These are phyloP conservation scores for Alternaria rosae DNA, from an alignment of 2,329 filamentous ascomycete genomes.

Conservation along the genomic window DNA sequence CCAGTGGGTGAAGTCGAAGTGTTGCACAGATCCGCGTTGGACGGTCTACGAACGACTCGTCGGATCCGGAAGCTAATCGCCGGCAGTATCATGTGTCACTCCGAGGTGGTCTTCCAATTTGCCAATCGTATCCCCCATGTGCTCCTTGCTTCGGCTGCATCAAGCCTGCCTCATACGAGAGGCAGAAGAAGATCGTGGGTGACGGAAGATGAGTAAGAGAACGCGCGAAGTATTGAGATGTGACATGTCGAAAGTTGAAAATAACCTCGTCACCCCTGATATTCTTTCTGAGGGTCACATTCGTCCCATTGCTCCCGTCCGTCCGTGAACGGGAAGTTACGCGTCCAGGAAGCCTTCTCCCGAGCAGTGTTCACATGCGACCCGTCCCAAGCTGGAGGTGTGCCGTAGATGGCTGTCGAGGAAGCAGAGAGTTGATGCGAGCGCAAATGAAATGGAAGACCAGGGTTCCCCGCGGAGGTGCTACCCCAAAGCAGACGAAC, in stretches of 20 bases:
- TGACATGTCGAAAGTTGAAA: no score
- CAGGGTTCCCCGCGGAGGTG: conserved; percentile 25
- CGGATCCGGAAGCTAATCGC: neutral
- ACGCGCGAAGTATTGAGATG: neutral
- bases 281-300: no score
- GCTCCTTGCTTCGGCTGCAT: neutral
- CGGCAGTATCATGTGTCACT: neutral
- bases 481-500: conserved; percentile 23
- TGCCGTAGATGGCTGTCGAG: neutral
- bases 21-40: neutral
- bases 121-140: neutral
- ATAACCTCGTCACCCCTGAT: no score
- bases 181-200: neutral
- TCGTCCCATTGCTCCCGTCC: neutral
- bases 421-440: neutral
- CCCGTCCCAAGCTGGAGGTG: neutral
- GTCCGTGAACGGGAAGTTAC: neutral
- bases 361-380: neutral
- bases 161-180: neutral
- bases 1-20: neutral
- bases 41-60: neutral
- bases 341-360: neutral
- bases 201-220: neutral
- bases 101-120: neutral
- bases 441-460: conserved; percentile 1